Conservation (phyloP, 257 asterid species). For the Solanum boliviense region DNA sequence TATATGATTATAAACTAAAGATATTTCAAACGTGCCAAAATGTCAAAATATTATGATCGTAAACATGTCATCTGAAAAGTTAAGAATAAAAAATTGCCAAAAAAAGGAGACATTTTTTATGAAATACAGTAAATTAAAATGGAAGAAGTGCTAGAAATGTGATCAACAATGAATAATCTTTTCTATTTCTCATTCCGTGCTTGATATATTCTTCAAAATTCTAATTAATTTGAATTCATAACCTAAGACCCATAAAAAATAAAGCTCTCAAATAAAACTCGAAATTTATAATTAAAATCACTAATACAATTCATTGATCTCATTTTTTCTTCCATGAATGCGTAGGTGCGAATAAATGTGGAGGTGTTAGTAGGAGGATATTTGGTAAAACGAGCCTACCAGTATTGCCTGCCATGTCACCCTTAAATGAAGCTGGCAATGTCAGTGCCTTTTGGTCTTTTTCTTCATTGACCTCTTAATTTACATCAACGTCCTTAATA, state of each 20-base stretch:
- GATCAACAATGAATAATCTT: no score
- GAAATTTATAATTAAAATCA: neutral
- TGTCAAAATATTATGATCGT: no score
- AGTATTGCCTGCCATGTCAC: neutral
- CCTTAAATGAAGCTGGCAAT: slow-evolving; percentile 5
- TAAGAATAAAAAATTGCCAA: no score
- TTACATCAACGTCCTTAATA: neutral
- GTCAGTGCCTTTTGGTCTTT: neutral
- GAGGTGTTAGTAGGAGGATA: neutral
- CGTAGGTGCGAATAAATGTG: neutral
- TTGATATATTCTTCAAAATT: neutral
- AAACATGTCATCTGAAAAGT: no score
- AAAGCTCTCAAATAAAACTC: neutral
- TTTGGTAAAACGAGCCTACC: neutral
- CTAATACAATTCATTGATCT: neutral
- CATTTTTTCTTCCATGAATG: neutral
- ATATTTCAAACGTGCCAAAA: no score
- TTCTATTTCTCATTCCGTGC: neutral
- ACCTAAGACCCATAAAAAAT: neutral
- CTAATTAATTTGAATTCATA: neutral
- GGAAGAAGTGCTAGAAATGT: neutral
- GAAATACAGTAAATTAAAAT: no score
- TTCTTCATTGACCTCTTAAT: neutral
- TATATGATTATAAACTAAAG: no score
- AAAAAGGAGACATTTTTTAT: no score